Evolutionary conservation across 495 filamentous ascomycete genomes (phyloP).

Genomic region (Penicillium angulare): DNA sequence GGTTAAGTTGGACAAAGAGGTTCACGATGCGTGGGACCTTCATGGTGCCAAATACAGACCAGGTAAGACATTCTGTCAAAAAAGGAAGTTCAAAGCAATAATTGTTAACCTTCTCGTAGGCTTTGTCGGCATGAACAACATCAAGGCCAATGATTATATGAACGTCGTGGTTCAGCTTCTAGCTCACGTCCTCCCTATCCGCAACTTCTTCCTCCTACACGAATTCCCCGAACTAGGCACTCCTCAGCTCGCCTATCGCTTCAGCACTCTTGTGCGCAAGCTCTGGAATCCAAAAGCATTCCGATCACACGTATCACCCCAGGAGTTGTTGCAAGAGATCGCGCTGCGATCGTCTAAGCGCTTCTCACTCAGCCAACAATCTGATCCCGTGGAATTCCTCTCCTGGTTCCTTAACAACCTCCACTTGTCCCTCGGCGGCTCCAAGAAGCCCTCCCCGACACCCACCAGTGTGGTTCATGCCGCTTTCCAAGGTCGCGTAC

Average conservation of each 20-base stretch:
- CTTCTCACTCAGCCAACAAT: slow-evolving; percentile 87
- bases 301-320: slow-evolving; percentile 94
- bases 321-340: slow-evolving; percentile 95
- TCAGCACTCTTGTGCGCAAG: slow-evolving; percentile 89
- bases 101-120: slow-evolving; percentile 40
- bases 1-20: slow-evolving; percentile 72
- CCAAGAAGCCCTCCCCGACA: slow-evolving; percentile 69
- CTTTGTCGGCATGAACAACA: slow-evolving; percentile 99
- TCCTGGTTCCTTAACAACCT: slow-evolving; percentile 97
- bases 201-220: slow-evolving; percentile 91
- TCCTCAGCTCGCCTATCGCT: slow-evolving; percentile 68
- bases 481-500: slow-evolving; percentile 89
- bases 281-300: slow-evolving; percentile 98
- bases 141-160: slow-evolving; percentile 98
- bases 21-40: slow-evolving; percentile 73
- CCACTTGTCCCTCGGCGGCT: slow-evolving; percentile 87
- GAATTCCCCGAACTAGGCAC: slow-evolving; percentile 42
- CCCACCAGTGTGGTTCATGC: slow-evolving; percentile 75
- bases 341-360: slow-evolving; percentile 85
- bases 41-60: slow-evolving; percentile 80
- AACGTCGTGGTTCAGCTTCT: slow-evolving; percentile 96
- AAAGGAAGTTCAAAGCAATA: background rate
- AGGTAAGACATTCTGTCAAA: slow-evolving; percentile 39
- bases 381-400: slow-evolving; percentile 93
- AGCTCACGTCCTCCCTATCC: slow-evolving; percentile 83